Evolutionary conservation across 768 basidiomycete genomes (phyloP), one percentile per base, ranked within the genome.

Genomic region (Daedaleopsis sinensis): DNA sequence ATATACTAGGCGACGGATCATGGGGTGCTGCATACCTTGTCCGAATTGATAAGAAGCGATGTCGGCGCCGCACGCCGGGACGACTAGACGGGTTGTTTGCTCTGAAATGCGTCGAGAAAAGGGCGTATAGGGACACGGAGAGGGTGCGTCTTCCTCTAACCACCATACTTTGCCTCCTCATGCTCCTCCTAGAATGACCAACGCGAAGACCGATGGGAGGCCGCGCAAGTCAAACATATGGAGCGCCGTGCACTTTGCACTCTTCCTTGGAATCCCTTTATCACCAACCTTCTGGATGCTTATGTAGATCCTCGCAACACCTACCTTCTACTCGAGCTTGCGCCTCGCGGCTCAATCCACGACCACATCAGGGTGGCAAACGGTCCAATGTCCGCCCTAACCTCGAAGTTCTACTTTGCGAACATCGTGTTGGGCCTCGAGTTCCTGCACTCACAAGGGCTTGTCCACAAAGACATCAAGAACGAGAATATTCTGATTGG

Each of bases 401-500:
- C 65, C 0, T 72, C 76, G 8, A 73, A 74, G 6, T 88, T 88
- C 71, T 87, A 85, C 71, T 82, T 79, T 64, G 73, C 79, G 24
- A 87, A 86, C 64, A 79, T 86, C 44, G 76, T 78, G 12, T 77
- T 78, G 46, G 86, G 75, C 13, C 66, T 87, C 32, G 73, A 77
- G 13, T 83, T 82, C 65, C 68, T 88, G 1, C 79, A 82, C 55
- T 57, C 59, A 0, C 69, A 77, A 10, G 74, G 73, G n/a, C 72
- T 85, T 52, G 75, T 79, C 8, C 84, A 86, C 59, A 77, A 83
- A 19, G 84, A 87, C 66, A 57, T 88, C 19, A 86, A 87, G 66
- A 84, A 85, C 1, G 80, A 79, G 19, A 87, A 86, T 52, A 78
- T 88, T 51, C 76, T 87, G 53, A 56, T 88, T 59, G 83, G 82